A percentile compares a stretch with the other conserved stretches of the same genome.
phyloP scores from a whole-genome alignment of 208 protist genomes.

The Crithidia thermophila region DNA sequence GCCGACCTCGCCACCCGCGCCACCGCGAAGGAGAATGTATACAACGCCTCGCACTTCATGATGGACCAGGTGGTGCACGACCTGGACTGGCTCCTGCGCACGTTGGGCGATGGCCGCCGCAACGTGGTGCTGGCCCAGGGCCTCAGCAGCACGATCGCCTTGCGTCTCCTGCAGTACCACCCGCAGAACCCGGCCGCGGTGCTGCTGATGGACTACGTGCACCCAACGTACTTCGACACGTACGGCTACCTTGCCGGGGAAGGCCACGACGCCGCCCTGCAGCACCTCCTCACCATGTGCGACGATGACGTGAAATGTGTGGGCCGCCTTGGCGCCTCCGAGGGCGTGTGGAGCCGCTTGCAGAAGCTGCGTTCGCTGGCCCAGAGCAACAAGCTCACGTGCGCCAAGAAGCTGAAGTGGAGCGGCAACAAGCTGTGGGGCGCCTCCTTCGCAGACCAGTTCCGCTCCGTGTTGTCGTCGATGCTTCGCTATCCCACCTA shows the following conservation, averaged over 20 bases:
- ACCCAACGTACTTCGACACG: constrained; percentile 34
- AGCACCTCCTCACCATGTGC: constrained; percentile 45
- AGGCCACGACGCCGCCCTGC: constrained; percentile 41
- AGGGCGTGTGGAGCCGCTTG: constrained; percentile 43
- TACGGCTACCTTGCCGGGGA: constrained; percentile 37
- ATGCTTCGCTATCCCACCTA: constrained; percentile 45
- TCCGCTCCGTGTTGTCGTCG: constrained; percentile 34
- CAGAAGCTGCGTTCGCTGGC: constrained; percentile 35
- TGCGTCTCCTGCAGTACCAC: constrained; percentile 34
- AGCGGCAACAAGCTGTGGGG: background rate
- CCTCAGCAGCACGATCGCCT: constrained; percentile 40
- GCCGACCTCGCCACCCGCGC: constrained; percentile 21
- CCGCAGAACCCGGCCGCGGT: constrained; percentile 27
- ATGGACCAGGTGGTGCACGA: constrained; percentile 45
- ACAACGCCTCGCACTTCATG: constrained; percentile 39
- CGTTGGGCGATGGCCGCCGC: constrained; percentile 30
- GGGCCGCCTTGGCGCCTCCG: constrained; percentile 43
- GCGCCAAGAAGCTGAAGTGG: constrained; percentile 48
- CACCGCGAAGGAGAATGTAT: background rate
- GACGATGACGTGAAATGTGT: constrained; percentile 40
- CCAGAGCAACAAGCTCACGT: constrained; percentile 41
- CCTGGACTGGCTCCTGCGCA: constrained; percentile 40
- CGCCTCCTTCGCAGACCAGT: constrained; percentile 22
- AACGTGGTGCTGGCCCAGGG: constrained; percentile 63
- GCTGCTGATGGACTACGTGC: constrained; percentile 41